phyloP scores from a whole-genome alignment of 495 filamentous ascomycete genomes.

The Daldinia decipiens region DNA sequence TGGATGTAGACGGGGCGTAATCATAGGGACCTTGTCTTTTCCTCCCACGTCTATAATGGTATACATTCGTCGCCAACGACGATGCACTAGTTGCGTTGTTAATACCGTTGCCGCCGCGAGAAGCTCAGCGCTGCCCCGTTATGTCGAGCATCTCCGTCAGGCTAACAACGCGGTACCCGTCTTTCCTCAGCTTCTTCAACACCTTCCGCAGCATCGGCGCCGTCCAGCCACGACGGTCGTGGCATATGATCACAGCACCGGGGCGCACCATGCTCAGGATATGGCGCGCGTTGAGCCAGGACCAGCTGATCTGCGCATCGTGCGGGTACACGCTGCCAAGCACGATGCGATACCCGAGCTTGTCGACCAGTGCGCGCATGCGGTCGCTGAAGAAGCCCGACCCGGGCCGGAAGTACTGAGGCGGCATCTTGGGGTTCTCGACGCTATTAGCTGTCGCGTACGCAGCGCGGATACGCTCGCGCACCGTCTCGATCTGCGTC shows the following conservation, averaged over 20 bases:
- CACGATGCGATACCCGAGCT: conserved; percentile 71
- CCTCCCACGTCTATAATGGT: background rate
- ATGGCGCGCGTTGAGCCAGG: conserved; percentile 78
- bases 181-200: conserved; percentile 71
- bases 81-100: background rate
- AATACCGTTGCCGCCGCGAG: background rate
- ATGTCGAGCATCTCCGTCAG: conserved; percentile 69
- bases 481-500: conserved; percentile 57
- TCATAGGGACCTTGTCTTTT: background rate
- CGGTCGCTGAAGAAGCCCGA: conserved; percentile 79
- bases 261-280: conserved; percentile 79
- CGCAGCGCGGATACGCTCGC: conserved; percentile 61
- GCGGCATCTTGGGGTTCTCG: conserved; percentile 42
- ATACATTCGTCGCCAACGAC: background rate
- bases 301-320: conserved; percentile 77
- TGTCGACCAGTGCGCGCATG: conserved; percentile 66
- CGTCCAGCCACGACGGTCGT: conserved; percentile 84
- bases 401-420: conserved; percentile 78
- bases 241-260: conserved; percentile 82
- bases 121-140: conserved; percentile 18
- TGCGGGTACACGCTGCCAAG: conserved; percentile 87
- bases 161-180: conserved; percentile 75
- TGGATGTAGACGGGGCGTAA: background rate
- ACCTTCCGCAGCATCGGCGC: conserved; percentile 76
- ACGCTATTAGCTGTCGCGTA: conserved; percentile 59